Evolutionary conservation across 208 protist genomes (phyloP).

Genomic region (Trypanosoma caninum): DNA sequence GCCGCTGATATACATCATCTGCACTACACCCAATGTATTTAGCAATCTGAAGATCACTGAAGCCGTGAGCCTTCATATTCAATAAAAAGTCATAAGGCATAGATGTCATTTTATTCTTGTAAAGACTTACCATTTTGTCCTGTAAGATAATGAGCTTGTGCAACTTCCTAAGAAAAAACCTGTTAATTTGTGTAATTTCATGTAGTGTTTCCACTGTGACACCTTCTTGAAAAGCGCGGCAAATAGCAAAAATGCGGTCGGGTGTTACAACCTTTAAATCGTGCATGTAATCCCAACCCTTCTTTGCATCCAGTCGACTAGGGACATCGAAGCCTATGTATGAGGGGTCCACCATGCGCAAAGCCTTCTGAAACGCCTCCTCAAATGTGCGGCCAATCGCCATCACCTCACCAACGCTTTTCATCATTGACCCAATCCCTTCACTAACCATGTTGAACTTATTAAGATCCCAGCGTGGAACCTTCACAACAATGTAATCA

Average conservation of each 20-base stretch:
- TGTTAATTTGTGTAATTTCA: conserved; percentile 93
- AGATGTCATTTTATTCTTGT: conserved; percentile 26
- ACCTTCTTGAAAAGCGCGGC: conserved; percentile 68
- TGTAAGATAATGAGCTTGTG: conserved; percentile 80
- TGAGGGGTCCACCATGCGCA: conserved; percentile 94
- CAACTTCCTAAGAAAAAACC: conserved; percentile 97
- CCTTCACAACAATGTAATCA: conserved; percentile 97
- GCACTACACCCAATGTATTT: conserved; percentile 48
- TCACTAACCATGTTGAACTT: conserved; percentile 96
- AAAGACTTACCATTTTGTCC: conserved; percentile 28
- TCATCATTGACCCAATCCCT: conserved; percentile 95
- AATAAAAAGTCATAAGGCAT: conserved; percentile 61
- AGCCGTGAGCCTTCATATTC: conserved; percentile 92
- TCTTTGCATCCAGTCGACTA: conserved; percentile 32
- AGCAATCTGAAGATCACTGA: conserved; percentile 94
- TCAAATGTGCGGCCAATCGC: conserved; percentile 97
- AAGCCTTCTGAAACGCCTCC: conserved; percentile 97
- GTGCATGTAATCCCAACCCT: conserved; percentile 75
- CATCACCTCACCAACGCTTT: conserved; percentile 98
- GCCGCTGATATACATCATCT: conserved; percentile 51
- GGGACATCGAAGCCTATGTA: conserved; percentile 87
- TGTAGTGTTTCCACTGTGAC: conserved; percentile 91
- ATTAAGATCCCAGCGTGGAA: conserved; percentile 94
- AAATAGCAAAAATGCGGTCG: conserved; percentile 85
- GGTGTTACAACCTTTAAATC: conserved; percentile 72